A percentile compares a stretch with the other conserved stretches of the same genome.
Evolutionary conservation across 257 asterid species (phyloP).

Genomic region (Sherardia arvensis): DNA sequence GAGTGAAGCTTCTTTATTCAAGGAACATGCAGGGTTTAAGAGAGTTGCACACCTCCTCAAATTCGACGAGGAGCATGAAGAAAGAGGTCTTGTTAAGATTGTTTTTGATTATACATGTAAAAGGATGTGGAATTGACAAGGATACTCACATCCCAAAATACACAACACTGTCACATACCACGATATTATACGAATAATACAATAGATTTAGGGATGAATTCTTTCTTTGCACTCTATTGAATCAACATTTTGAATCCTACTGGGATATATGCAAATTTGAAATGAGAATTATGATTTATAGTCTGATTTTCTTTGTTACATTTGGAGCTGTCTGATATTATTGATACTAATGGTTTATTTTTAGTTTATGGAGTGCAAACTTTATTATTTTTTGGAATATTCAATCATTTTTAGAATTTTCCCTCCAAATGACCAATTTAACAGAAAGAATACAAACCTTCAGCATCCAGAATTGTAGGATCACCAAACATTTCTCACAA

Average conservation of each 20-base stretch:
- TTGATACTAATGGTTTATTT: no score
- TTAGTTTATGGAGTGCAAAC: no score
- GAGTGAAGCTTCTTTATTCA: conserved; percentile 42
- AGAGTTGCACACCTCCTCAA: conserved; percentile 74
- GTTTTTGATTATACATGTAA: conserved; percentile 71
- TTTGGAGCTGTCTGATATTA: no score
- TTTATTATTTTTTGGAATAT: no score
- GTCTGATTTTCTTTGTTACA: no score
- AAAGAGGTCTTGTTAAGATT: conserved; percentile 63
- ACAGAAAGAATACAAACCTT: background rate
- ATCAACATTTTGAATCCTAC: no score
- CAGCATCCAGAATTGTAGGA: background rate
- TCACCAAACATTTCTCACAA: background rate
- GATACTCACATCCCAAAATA: background rate
- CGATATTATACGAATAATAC: no score
- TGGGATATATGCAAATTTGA: no score
- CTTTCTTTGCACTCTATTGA: no score
- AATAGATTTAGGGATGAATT: no score
- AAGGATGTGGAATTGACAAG: conserved; percentile 29
- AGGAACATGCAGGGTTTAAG: conserved; percentile 62
- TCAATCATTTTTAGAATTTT: background rate
- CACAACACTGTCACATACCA: background rate
- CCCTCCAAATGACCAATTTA: background rate
- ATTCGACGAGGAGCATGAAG: conserved; percentile 50
- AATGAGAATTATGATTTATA: no score